These are phyloP conservation scores for Fomitopsis palustris DNA, from an alignment of 1,284 basidiomycete species.

Conservation along the genomic window DNA sequence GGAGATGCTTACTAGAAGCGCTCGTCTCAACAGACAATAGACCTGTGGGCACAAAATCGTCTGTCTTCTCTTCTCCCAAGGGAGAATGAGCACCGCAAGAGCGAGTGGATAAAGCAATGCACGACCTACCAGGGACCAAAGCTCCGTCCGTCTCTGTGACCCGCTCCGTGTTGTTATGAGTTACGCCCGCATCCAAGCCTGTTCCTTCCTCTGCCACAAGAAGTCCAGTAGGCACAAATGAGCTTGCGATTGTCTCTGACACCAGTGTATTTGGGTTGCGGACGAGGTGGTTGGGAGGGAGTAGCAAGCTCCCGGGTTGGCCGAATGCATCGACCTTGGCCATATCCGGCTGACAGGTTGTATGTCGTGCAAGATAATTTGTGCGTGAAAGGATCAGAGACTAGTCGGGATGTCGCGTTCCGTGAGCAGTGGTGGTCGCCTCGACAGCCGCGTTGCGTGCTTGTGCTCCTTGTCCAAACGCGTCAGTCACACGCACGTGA, in stretches of 20 bases:
- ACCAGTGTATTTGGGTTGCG: background rate
- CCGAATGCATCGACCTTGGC: background rate
- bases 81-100: background rate
- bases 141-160: background rate
- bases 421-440: background rate
- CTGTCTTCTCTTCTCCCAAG: background rate
- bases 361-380: background rate
- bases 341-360: too few relatives aligned
- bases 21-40: constrained; percentile 6
- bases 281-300: background rate
- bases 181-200: background rate
- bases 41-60: constrained; percentile 8
- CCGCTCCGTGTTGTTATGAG: background rate
- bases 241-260: background rate
- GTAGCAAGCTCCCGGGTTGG: background rate
- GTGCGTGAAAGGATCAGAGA: background rate
- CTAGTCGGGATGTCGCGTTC: background rate
- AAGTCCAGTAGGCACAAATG: background rate
- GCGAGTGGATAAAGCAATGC: background rate
- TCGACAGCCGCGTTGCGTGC: background rate
- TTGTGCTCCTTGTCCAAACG: background rate
- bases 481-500: background rate
- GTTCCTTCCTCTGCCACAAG: background rate
- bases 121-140: background rate
- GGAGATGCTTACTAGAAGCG: background rate